Conservation (phyloP, 257 asterid genomes). For the Lycium ferocissimum region DNA sequence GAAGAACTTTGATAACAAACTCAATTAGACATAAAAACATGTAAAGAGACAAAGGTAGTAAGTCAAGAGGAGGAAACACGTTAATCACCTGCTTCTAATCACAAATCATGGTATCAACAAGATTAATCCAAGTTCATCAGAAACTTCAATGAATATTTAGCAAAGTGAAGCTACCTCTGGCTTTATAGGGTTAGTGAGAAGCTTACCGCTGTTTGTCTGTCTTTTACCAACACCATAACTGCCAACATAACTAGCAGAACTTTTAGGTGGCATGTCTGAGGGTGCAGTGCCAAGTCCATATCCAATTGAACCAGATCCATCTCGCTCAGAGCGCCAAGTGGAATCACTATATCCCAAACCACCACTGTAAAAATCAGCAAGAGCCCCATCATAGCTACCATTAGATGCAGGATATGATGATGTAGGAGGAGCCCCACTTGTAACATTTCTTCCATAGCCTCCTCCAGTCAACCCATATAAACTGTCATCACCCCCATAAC, state of each 20-base stretch:
- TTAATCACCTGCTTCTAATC: conserved; percentile 22
- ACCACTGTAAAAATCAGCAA: conserved; percentile 38
- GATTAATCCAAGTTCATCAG: not conserved
- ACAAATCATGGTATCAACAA: conserved; percentile 14
- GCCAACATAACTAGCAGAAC: conserved; percentile 38
- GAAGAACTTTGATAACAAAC: not conserved
- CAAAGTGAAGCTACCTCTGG: not conserved
- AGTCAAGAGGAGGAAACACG: not conserved
- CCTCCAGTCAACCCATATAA: conserved; percentile 36
- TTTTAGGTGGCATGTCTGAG: conserved; percentile 35
- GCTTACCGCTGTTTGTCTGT: conserved; percentile 38
- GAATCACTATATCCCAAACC: conserved; percentile 36
- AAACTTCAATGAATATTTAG: conserved; percentile 23
- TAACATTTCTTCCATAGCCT: conserved; percentile 37
- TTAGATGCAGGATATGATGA: conserved; percentile 39
- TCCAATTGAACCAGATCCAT: conserved; percentile 39
- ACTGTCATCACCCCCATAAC: conserved; percentile 38
- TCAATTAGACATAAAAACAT: not conserved
- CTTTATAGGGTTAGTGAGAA: conserved; percentile 23
- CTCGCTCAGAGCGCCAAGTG: conserved; percentile 38
- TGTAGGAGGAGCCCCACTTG: conserved; percentile 31
- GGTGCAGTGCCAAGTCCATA: conserved; percentile 32
- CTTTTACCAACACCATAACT: conserved; percentile 38
- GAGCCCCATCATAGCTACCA: conserved; percentile 40
- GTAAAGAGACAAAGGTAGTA: not conserved